phyloP scores from a whole-genome alignment of 768 basidiomycete genomes.

The Suillus decipiens region DNA sequence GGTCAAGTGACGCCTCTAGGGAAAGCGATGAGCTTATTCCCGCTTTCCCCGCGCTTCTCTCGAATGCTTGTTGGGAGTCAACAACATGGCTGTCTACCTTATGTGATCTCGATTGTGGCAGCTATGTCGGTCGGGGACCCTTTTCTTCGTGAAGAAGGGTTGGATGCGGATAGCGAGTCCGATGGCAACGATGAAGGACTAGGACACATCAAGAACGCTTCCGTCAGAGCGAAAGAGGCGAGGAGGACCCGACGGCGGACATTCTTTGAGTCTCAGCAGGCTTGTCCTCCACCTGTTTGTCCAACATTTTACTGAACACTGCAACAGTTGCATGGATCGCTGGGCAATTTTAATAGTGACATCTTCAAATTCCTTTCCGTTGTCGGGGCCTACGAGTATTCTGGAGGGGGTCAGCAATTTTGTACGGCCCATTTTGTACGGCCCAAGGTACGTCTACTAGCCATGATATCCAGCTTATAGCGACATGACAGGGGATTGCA shows the following conservation, averaged over 20 bases:
- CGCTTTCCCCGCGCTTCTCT: constrained; percentile 92
- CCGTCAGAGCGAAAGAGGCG: constrained; percentile 53
- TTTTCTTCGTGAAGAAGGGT: constrained; percentile 81
- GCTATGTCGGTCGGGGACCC: constrained; percentile 94
- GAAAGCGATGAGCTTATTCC: constrained; percentile 91
- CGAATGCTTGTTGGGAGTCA: constrained; percentile 87
- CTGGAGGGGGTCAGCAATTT: constrained; percentile 77
- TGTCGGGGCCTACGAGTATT: constrained; percentile 96
- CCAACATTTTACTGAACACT: constrained; percentile 6
- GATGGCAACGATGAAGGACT: constrained; percentile 41
- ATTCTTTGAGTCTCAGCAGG: constrained; percentile 83
- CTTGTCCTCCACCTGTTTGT: constrained; percentile 32
- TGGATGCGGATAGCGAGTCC: constrained; percentile 45
- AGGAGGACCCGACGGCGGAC: constrained; percentile 66
- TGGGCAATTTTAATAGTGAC: constrained; percentile 84
- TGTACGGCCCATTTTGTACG: constrained; percentile 90
- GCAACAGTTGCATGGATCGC: constrained; percentile 67
- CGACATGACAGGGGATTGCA: constrained; percentile 31
- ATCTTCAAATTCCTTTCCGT: constrained; percentile 87
- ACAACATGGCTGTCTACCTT: constrained; percentile 90
- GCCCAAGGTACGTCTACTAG: constrained; percentile 62
- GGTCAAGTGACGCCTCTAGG: constrained; percentile 87
- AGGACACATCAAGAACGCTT: constrained; percentile 47
- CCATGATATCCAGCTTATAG: background rate
- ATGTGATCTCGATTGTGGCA: constrained; percentile 88